Percentiles rank a stretch among this genome's conserved stretches.
phyloP scores from a whole-genome alignment of 2,329 filamentous ascomycete species.

The Leptographium radiaticola region DNA sequence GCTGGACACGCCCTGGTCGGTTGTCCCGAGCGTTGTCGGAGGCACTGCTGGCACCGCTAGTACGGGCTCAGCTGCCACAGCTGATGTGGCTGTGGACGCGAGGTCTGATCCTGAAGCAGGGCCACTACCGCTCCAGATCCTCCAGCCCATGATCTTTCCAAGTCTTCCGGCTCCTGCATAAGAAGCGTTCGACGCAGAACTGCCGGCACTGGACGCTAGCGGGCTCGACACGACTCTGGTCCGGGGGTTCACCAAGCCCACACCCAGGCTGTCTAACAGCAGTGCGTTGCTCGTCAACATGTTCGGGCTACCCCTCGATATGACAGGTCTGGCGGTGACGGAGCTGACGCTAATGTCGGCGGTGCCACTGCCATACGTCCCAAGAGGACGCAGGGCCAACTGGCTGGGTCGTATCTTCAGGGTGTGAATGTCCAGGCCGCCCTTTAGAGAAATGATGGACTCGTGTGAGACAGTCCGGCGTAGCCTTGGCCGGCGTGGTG shows the following conservation, averaged over 20 bases:
- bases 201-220: neutral
- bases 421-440: slow-evolving; percentile 83
- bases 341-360: slow-evolving; percentile 45
- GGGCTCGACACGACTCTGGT: slow-evolving; percentile 14
- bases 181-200: neutral
- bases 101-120: neutral
- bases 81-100: neutral
- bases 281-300: slow-evolving; percentile 38
- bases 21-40: neutral
- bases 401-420: slow-evolving; percentile 65
- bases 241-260: slow-evolving; percentile 22
- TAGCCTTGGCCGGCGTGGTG: slow-evolving; percentile 21
- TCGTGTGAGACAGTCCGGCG: slow-evolving; percentile 68
- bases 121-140: slow-evolving; percentile 27
- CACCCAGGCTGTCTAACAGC: slow-evolving; percentile 40
- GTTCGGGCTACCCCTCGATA: slow-evolving; percentile 27
- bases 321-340: slow-evolving; percentile 46
- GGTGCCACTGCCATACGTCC: slow-evolving; percentile 25
- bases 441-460: slow-evolving; percentile 74
- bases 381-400: slow-evolving; percentile 44
- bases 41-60: neutral
- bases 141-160: slow-evolving; percentile 19
- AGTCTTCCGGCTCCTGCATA: slow-evolving; percentile 3
- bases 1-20: slow-evolving; percentile 4
- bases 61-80: neutral